Percentiles rank a stretch among this genome's conserved stretches.
phyloP scores from a whole-genome alignment of 176 grass and related monocot genomes.

The Eleusine coracana region DNA sequence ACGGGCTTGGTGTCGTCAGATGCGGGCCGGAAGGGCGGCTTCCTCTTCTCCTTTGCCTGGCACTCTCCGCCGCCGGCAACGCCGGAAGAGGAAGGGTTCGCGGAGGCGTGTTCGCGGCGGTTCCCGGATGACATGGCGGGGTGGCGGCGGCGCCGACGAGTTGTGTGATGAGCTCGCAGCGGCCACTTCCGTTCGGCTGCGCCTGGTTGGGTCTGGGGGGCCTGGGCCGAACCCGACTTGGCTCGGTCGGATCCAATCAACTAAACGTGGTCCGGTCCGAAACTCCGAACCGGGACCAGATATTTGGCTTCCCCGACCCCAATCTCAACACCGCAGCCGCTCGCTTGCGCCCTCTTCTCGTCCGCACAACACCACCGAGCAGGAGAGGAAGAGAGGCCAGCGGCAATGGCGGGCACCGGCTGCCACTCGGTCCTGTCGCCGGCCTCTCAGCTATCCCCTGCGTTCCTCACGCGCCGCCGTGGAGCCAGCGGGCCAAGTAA shows the following conservation, averaged over 20 bases:
- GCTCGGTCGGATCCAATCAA: neutral
- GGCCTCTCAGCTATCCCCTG: neutral
- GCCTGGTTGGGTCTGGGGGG: neutral
- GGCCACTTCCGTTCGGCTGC: neutral
- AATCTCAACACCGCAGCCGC: conserved; percentile 15
- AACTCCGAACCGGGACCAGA: neutral
- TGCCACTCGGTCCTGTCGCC: conserved; percentile 40
- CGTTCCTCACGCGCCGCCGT: neutral
- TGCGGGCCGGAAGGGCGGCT: conserved; percentile 55
- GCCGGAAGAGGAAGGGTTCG: neutral
- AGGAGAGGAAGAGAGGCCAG: neutral
- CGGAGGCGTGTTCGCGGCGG: neutral
- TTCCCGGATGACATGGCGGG: conserved; percentile 10
- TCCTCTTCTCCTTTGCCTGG: conserved; percentile 33
- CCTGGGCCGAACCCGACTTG: neutral
- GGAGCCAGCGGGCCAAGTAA: neutral
- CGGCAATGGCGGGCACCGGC: conserved; percentile 42
- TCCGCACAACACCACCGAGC: conserved; percentile 34
- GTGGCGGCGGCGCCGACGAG: neutral
- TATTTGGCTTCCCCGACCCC: conserved; percentile 27
- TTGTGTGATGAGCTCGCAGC: neutral
- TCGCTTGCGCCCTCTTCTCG: conserved; percentile 7
- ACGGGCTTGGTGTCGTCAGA: conserved; percentile 80
- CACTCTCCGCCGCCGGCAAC: neutral
- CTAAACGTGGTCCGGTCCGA: neutral